Evolutionary conservation across 2,329 filamentous ascomycete genomes (phyloP), one percentile per base, ranked within the genome.

Genomic region (Verticillium isaacii): DNA sequence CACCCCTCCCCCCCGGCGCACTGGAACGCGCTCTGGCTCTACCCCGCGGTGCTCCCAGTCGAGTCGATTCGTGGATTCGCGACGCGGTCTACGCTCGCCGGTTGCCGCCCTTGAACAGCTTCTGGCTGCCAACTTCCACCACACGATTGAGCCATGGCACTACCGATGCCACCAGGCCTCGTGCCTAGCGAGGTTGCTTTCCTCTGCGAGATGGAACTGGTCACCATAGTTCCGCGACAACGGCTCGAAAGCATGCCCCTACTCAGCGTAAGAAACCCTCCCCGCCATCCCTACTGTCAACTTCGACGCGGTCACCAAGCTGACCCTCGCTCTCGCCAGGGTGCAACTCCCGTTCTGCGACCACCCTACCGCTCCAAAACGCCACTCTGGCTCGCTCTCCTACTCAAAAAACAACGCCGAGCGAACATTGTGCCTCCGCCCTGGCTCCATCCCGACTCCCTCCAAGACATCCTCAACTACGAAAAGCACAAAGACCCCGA

Each of bases 131-230:
- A 50, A 25, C n/a, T 19, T 7, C 45, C 45, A 50, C 19, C 45
- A 50, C 45, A 50, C 8, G 8, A 50, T 50, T 50, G 36, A 11
- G 19, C 39, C 52, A 84, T 85, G 82, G 82, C 82, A 36, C 73
- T 82, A 58, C 80, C 82, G 34, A 73, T 84, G 15, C 80, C 80
- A 5, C 69, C 75, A 59, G 82, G 78, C 75, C 84, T 97, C 55
- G 89, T 91, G 69, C 92, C 95, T 63, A 83, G 91, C 66, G 95
- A 99, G 78, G 90, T 96, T 56, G 91, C 93, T 58, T 99, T 98
- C 72, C 81, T 98, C 32, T 97, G 93, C 76, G 95, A 99, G 79
- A 98, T 97, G 93, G 94, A 98, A 79, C 86, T 92, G 70, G 90
- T 99, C 61, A 97, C 93, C 0, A 85, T 99, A 25, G 87, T 98